Evolutionary conservation across 106 monocot species (phyloP), one percentile per base, ranked within the genome.

Genomic region (Dendrobium huoshanense): DNA sequence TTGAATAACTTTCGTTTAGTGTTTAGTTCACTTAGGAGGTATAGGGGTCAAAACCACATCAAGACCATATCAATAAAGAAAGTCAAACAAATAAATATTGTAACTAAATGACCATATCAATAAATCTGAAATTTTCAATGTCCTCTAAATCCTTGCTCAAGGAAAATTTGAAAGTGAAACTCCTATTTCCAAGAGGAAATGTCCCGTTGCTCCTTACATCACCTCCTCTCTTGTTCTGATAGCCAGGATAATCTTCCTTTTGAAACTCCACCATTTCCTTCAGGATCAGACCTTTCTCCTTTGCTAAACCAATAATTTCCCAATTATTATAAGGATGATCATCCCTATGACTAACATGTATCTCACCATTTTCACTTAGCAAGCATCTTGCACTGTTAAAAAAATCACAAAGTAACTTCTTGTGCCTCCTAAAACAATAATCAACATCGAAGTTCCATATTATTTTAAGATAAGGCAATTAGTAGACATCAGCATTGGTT

Each of bases 161-260:
- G 7, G 78, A 54, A 55, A 82, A 82, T 27, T 76, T 82, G 61
- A 77, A 82, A 25, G 76, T 82, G 37, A 61, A 82, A 51, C 76
- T 40, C 20, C n/a, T 64, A 17, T 59, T 33, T 22, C 37, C 45
- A 16, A 82, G 20, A 20, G 82, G 82, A 29, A 82, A 82, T 0
- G 75, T 82, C 76, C 67, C 42, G 59, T 82, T 77, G 64, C 75
- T 65, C 43, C 61, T 82, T 31, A 82, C 77, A 3, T 33, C 82
- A 4, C 64, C 76, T 1, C 82, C 82, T 29, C 82, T 75, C 33
- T 33, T 33, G 33, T 33, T 33, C 1, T 33, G 2, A 33, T 33
- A 33, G 1, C 2, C 33, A 33, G 33, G 0, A 2, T 33, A 33
- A 33, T 33, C 33, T 33, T 33, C 1, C 33, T 33, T 33, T 2